Base-by-base conservation (phyloP, 208 protist genomes). In the Endotrypanum monterogeii region DNA sequence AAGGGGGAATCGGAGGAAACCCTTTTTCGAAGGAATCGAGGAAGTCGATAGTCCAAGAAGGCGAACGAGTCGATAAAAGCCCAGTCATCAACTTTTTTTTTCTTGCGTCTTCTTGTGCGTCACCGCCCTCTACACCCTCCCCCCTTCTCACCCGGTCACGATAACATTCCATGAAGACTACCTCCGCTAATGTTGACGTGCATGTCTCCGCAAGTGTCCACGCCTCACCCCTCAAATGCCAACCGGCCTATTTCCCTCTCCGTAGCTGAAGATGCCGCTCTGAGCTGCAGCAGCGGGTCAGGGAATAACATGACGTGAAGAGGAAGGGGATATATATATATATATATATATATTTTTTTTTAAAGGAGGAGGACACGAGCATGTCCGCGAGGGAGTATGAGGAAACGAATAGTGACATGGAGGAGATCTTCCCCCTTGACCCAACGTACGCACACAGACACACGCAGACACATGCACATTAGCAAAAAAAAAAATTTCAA, bases 51-150 rank as follows among this genome's bases (percentile, higher is more conserved):
- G 20, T 37, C 37, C 9, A n/a, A 23, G 60, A 48, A 23, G 25
- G 37, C 60, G 60, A 30, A 48, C 8, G 60, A 48, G 60, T 65
- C 20, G 25, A 48, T 44, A 44, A 39, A 48, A 65, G 60, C 60
- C 60, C 60, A 65, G 60, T 65, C 60, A 48, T 6, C 28, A 65
- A 35, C 37, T 39, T 23, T 65, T 65, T 0, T 20, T 39, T 23
- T 65, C 46, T 0, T 18, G 60, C 37, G 46, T 23, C 46, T 48
- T 39, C 8, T 16, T 65, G 37, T 44, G 60, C 37, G 18, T 28
- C 37, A 65, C 60, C 9, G 23, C 37, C 37, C 60, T 16, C 37
- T 11, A 2, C n/a, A 3, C 0, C 25, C 6, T 32, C 25, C 52
- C 5, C 25, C 0, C 25, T 35, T 9, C 55, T 14, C 28, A 37